Evolutionary conservation across 2,329 filamentous ascomycete species (phyloP), one percentile per base, ranked within the genome.

Genomic region (Diaporthe amygdali): DNA sequence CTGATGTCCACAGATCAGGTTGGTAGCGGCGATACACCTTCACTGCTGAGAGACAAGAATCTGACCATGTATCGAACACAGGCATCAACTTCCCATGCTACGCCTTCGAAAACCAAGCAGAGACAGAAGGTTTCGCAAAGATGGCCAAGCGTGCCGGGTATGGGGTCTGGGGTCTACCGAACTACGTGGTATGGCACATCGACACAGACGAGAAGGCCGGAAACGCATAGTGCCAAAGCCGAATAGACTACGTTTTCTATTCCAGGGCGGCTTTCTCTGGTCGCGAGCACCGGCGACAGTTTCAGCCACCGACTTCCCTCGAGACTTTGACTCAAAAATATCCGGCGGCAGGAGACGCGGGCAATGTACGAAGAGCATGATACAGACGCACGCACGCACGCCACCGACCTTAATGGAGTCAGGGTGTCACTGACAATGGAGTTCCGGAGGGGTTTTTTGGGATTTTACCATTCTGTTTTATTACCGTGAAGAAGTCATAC

Each of bases 151-250:
- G 95, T 74, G 96, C 96, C 22, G 96, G 96, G 54, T 98, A 98
- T 81, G 89, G 94, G 78, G 96, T 99, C 32, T 90, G 94, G 76
- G 96, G 96, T 55, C 86, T 99, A 69, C 96, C 96, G 51, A 99
- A 99, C 82, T 99, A 99, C 81, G 92, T 99, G 64, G 96, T 99
- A 71, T 99, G 96, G 96, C 96, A 99, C 81, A 94, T 97, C 78
- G 96, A 99, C 81, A 99, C 96, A 2, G 91, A 95, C 70, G 96
- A 99, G 86, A 97, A 98, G 87, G 89, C 91, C 41, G 94, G 95
- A 41, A 98, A 98, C 80, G 79, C 83, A 76, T 89, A 83, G 55
- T 51, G n/a, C 27, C 41, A 41, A 27, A 27, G n/a, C 25, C 22
- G 37, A 41, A 66, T 44, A 59, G 51, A 67, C 56, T 22, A 27